Conservation (phyloP, 2,329 filamentous ascomycete genomes). For the Sarocladium kiliense region DNA sequence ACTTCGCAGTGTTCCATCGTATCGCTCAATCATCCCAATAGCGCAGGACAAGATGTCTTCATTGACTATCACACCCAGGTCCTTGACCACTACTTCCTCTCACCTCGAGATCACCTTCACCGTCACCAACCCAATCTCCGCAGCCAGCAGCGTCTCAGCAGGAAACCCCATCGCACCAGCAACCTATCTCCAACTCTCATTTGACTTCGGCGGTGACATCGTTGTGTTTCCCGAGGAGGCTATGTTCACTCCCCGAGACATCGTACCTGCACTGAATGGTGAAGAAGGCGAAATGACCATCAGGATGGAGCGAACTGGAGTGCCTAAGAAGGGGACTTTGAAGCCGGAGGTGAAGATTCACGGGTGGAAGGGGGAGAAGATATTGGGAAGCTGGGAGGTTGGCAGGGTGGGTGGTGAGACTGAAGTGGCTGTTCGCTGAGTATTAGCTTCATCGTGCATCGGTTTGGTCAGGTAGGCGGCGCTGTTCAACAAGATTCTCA, state of each 20-base stretch:
- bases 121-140: background rate
- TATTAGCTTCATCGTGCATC: no score
- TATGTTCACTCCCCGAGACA: slow-evolving; percentile 10
- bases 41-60: no score
- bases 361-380: slow-evolving; percentile 5
- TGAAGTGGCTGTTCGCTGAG: background rate
- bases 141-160: background rate
- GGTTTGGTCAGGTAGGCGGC: background rate
- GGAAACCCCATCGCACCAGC: slow-evolving; percentile 11
- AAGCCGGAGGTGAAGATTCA: background rate
- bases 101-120: background rate
- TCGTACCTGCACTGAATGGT: background rate
- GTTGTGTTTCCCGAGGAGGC: slow-evolving; percentile 6
- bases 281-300: background rate
- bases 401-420: background rate
- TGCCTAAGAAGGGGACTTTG: background rate
- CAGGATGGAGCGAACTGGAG: background rate
- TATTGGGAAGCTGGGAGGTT: background rate
- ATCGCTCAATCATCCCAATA: no score
- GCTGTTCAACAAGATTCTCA: no score
- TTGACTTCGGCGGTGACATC: slow-evolving; percentile 9
- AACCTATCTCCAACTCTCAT: slow-evolving; percentile 13
- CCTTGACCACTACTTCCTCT: slow-evolving; percentile 6
- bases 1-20: no score
- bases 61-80: background rate